Evolutionary conservation across 192 early-diverging fungal genomes (phyloP), one percentile per base, ranked within the genome.

Genomic region (Podila horticola): DNA sequence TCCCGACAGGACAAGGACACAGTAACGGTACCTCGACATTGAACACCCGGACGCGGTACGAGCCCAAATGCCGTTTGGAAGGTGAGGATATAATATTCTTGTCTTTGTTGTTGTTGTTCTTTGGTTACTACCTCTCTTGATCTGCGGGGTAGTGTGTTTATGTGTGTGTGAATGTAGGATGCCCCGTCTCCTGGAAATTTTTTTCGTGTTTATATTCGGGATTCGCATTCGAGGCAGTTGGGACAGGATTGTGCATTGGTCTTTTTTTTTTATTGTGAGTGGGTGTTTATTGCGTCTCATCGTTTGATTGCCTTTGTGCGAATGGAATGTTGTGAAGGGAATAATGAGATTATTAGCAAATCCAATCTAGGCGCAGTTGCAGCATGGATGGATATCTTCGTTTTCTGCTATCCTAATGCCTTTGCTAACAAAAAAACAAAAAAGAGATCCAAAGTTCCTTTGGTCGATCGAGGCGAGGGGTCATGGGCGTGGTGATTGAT

Each of bases 41-140:
- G 20, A n/a, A 55, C 3, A 60, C 62, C 19, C 15, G 50, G 29
- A 58, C 52, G 19, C 62, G 68, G 22, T 71, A 71, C 58, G 69
- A 71, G 24, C 19, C 33, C 12, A 64, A 67, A 38, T 79, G 69
- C 41, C 75, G 66, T 72, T 66, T 79, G 19, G 69, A 79, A 72
- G 75, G 75, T 79, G 67, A 58, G 26, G 30, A 66, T 4, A 67
- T 22, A 26, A 24, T 49, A 17, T n/a, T 60, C 19, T 61, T 0
- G n/a, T 24, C 9, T 7, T 52, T 52, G 3, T 26, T 55, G 12
- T 58, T 66, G 19, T 62, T 17, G 30, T 34, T 26, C 17, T 62
- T 15, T 20, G 13, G 41, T 4, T 45, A 45, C 15, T 45, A 11
- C n/a, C n/a, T n/a, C 9, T 45, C 11, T 45, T 13, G 28, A 58